phyloP scores from a whole-genome alignment of 345 rosid species.

The Angophora floribunda region DNA sequence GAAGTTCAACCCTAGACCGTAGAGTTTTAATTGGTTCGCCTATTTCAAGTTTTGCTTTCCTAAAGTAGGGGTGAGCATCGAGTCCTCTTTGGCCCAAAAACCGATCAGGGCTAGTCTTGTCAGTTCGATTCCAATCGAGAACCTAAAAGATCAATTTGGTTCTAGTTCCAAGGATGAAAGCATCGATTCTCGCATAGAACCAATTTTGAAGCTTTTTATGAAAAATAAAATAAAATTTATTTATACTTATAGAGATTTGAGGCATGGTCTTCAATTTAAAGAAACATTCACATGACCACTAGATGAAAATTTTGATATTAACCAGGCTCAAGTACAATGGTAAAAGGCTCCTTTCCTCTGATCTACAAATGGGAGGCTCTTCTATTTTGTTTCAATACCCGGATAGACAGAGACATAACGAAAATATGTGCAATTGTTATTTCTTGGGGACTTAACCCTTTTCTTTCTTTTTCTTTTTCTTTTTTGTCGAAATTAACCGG shows the following conservation, averaged over 20 bases:
- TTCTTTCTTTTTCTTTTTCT: too few species aligned
- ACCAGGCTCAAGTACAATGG: too few species aligned
- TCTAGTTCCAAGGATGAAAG: rapidly evolving
- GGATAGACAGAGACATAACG: too few species aligned
- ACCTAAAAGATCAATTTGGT: neutral
- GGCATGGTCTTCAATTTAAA: neutral
- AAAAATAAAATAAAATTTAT: neutral
- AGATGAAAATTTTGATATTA: neutral
- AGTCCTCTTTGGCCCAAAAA: neutral
- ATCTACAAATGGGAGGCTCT: too few species aligned
- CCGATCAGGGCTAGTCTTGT: neutral
- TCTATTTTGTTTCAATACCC: too few species aligned
- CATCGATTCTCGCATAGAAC: neutral
- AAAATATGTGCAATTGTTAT: too few species aligned
- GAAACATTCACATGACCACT: neutral
- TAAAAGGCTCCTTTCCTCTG: too few species aligned
- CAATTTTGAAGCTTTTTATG: neutral
- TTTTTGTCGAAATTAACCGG: too few species aligned
- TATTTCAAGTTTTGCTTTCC: neutral
- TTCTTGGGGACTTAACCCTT: too few species aligned
- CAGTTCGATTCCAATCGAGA: rapidly evolving
- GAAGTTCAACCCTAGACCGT: neutral
- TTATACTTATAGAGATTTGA: too few species aligned
- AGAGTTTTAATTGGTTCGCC: neutral
- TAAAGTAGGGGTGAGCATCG: neutral